Base-by-base conservation (phyloP, 83 land plant species). In the Thuja plicata region DNA sequence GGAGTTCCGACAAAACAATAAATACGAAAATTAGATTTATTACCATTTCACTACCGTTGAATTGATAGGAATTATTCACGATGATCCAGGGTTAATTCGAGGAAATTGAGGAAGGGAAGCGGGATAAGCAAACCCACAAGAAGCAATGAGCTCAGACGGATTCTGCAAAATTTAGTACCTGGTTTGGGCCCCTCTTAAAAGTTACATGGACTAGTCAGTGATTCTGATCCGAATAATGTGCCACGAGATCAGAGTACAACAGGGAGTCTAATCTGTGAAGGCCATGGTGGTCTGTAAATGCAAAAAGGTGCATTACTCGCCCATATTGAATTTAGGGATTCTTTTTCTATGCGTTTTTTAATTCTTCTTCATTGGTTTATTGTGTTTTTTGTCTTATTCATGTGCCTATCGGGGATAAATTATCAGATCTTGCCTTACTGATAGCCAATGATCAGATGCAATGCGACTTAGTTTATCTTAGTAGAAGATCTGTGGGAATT, bases 271-370 rank as follows among this genome's bases (percentile, higher is more conserved):
- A 45, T 46, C 84, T 27, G 55, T 82, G 0, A 82, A 43, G 50
- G 93, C 93, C 89, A 97, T 97, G 99, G 99, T 97, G 92, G 99
- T 97, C 88, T 97, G 99, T 93, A 96, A 95, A 90, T 97, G 99
- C 91, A 97, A 97, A 87, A 97, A 97, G 97, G 99, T 97, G 91
- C 5, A 21, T 57, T 40, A 76, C 5, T 8, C 82, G 45, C 84
- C 80, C 17, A 45, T 34, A 37, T 17, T 87, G 41, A 80, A 80
- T 19, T 41, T 45, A 40, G 50, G 50, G 50, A 9, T 82, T 82
- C 50, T 45, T 15, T 45, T 45, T 10, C 50, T 27, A 24, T 82
- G 24, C 38, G 82, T 41, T 45, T 79, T 79, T 79, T 7, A 38
- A 17, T 41, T 41, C 19, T 79, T n/a, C 74, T 24, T 74, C 15